Percentiles rank a stretch among this genome's conserved stretches.
Evolutionary conservation across 176 grass and related monocot species (phyloP).

Genomic region (bread wheat (Triticum aestivum)): DNA sequence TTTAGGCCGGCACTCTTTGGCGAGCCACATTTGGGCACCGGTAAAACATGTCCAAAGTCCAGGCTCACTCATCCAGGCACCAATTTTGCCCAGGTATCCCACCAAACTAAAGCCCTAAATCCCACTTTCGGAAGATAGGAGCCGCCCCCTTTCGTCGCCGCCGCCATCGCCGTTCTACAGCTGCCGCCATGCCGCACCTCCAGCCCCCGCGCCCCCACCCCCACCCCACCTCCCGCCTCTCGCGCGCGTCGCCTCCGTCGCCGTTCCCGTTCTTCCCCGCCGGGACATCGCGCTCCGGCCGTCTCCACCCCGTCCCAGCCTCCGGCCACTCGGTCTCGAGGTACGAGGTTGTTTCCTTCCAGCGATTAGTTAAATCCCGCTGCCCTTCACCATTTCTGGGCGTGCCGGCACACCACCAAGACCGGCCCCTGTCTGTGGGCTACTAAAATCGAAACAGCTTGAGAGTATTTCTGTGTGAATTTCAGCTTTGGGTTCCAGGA

Average conservation of each 20-base stretch:
- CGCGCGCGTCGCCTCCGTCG: not conserved
- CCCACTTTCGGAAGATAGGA: not conserved
- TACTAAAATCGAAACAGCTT: not conserved
- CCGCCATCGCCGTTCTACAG: not conserved
- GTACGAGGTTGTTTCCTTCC: not conserved
- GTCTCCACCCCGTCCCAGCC: not conserved
- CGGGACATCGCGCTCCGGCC: not conserved
- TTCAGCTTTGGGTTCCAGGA: not conserved
- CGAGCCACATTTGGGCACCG: too few relatives aligned
- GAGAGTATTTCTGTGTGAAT: not conserved
- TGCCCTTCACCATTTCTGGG: not conserved
- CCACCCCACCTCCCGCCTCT: not conserved
- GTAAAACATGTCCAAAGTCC: too few relatives aligned
- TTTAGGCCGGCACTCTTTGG: too few relatives aligned
- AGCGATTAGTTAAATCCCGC: not conserved
- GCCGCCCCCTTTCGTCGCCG: not conserved
- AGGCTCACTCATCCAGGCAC: too few relatives aligned
- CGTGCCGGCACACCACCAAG: not conserved
- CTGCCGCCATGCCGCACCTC: not conserved
- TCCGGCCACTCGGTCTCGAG: not conserved
- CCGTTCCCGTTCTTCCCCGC: not conserved
- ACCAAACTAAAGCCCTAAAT: not conserved
- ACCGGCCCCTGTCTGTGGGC: not conserved
- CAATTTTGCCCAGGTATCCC: too few relatives aligned
- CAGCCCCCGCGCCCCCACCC: not conserved